phyloP scores from a whole-genome alignment of 2,329 filamentous ascomycete genomes.

The Botryotinia convoluta region DNA sequence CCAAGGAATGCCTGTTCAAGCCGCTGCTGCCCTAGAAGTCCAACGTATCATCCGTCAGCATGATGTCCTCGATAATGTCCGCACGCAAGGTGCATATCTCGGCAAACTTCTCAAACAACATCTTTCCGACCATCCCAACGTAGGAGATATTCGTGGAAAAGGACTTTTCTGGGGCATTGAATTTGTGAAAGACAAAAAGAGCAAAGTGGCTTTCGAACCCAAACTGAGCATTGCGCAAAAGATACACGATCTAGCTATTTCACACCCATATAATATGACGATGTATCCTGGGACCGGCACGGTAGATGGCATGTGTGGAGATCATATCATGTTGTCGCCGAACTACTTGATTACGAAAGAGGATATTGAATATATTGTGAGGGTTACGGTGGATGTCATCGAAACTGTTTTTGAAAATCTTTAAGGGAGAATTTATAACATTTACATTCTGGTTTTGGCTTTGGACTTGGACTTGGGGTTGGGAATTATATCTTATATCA shows the following conservation, averaged over 20 bases:
- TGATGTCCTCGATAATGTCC: slow-evolving; percentile 57
- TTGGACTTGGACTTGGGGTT: neutral
- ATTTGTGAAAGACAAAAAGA: slow-evolving; percentile 51
- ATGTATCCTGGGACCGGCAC: slow-evolving; percentile 60
- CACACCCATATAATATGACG: slow-evolving; percentile 48
- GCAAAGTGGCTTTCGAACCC: slow-evolving; percentile 48
- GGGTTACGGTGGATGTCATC: slow-evolving; percentile 36
- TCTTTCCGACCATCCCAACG: slow-evolving; percentile 47
- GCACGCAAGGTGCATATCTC: slow-evolving; percentile 50
- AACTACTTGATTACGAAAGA: slow-evolving; percentile 55
- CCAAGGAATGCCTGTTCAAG: slow-evolving; percentile 58
- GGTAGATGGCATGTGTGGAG: slow-evolving; percentile 54
- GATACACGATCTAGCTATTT: slow-evolving; percentile 47
- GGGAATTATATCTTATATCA: neutral
- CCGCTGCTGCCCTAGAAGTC: slow-evolving; percentile 61
- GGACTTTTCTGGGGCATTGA: slow-evolving; percentile 59
- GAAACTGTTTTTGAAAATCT: slow-evolving; percentile 29
- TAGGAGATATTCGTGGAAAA: slow-evolving; percentile 59
- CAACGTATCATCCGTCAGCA: slow-evolving; percentile 57
- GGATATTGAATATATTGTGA: slow-evolving; percentile 54
- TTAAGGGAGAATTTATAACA: neutral
- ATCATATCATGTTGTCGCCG: slow-evolving; percentile 61
- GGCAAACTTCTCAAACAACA: slow-evolving; percentile 44
- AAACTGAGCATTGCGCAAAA: slow-evolving; percentile 45
- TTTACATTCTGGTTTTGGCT: neutral